phyloP scores from a whole-genome alignment of 495 filamentous ascomycete species.

The Podospora australis region DNA sequence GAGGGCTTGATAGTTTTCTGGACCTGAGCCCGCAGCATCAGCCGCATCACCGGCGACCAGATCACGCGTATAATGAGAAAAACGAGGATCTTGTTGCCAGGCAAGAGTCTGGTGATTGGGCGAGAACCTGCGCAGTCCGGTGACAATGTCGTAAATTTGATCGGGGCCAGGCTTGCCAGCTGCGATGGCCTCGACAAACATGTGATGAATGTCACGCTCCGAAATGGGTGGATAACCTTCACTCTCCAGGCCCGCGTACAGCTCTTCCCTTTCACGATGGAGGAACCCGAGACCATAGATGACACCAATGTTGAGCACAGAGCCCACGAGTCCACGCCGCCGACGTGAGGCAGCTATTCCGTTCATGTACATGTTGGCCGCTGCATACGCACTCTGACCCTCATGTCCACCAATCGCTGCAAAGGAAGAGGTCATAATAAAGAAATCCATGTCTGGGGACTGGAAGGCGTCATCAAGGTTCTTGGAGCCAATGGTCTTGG shows the following conservation, averaged over 20 bases:
- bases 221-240: slow-evolving; percentile 49
- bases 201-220: slow-evolving; percentile 53
- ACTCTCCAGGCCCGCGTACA: slow-evolving; percentile 36
- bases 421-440: slow-evolving; percentile 45
- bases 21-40: not conserved
- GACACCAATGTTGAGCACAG: slow-evolving; percentile 50
- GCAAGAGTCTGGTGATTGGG: slow-evolving; percentile 18
- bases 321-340: slow-evolving; percentile 25
- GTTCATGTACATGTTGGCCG: slow-evolving; percentile 52
- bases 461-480: slow-evolving; percentile 34
- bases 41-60: slow-evolving; percentile 8
- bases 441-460: slow-evolving; percentile 34
- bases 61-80: slow-evolving; percentile 27
- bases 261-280: slow-evolving; percentile 36
- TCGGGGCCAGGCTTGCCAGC: slow-evolving; percentile 26
- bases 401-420: slow-evolving; percentile 41
- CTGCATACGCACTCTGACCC: slow-evolving; percentile 50
- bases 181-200: slow-evolving; percentile 52
- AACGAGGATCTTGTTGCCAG: slow-evolving; percentile 38
- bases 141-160: slow-evolving; percentile 29
- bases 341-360: slow-evolving; percentile 35
- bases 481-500: slow-evolving; percentile 39
- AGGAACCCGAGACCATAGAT: slow-evolving; percentile 54
- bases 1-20: slow-evolving; percentile 20
- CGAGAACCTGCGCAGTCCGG: slow-evolving; percentile 32